Evolutionary conservation across 2,329 filamentous ascomycete species (phyloP).

Genomic region (Peltaster fructicola): DNA sequence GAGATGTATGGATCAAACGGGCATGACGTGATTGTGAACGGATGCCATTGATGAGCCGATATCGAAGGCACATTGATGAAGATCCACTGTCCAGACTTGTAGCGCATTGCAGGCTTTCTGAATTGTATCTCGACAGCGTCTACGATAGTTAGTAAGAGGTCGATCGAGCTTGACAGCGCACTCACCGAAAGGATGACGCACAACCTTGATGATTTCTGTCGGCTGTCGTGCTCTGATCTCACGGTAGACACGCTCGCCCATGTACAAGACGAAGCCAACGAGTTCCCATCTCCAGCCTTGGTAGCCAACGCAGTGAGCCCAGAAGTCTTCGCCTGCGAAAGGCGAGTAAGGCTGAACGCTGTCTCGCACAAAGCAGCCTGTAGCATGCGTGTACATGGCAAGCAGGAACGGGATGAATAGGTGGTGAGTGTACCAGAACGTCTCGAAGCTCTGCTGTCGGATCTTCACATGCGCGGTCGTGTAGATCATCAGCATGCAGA

Average conservation of each 20-base stretch:
- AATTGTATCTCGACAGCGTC: constrained; percentile 97
- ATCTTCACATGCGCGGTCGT: constrained; percentile 88
- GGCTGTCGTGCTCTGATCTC: constrained; percentile 69
- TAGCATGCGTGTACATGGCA: constrained; percentile 86
- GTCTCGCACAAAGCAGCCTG: constrained; percentile 90
- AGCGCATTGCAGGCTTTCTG: constrained; percentile 86
- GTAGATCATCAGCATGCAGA: constrained; percentile 99
- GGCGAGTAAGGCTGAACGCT: constrained; percentile 55
- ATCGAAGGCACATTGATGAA: constrained; percentile 87
- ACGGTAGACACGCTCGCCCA: constrained; percentile 75
- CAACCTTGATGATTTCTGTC: constrained; percentile 82
- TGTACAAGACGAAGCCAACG: constrained; percentile 66
- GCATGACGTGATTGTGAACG: constrained; percentile 97
- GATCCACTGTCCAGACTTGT: constrained; percentile 97
- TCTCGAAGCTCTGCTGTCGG: constrained; percentile 91
- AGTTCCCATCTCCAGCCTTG: constrained; percentile 96
- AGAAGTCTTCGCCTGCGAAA: constrained; percentile 66
- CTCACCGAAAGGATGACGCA: constrained; percentile 85
- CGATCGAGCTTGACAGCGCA: constrained; percentile 2
- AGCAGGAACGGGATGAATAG: constrained; percentile 94
- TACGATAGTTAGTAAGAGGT: constrained; percentile 17
- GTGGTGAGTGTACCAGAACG: constrained; percentile 98
- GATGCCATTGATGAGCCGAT: constrained; percentile 87
- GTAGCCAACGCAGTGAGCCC: constrained; percentile 87
- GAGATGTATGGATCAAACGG: constrained; percentile 91